Base-by-base conservation (phyloP, 371 early-diverging fungal species). In the Mucor saturninus region DNA sequence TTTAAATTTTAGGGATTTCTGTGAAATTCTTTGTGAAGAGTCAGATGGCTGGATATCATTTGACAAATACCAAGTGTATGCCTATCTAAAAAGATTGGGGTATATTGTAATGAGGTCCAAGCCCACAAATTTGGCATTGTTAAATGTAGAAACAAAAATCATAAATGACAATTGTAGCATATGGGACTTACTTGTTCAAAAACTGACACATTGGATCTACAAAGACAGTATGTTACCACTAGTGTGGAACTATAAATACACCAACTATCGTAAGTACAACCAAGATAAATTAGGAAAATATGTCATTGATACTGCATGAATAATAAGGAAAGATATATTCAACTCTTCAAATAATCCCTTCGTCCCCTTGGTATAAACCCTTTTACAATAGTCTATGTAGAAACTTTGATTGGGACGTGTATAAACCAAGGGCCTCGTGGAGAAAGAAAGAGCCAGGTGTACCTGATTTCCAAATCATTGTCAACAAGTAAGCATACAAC, bases 61-160 rank as follows among this genome's bases (percentile, higher is more conserved):
- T 68, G 76, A 79, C 13, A 74, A 72, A 38, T 79, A 76, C 49
- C 76, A 72, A 49, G 78, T 77, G 0, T 85, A 83, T 68, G 76
- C 83, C 0, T 83, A 83, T 62, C 62, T 85, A 1, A 83, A 83
- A 54, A 71, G 83, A 7, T 69, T 85, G 10, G 85, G 85, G 15
- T 85, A 75, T 50, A 75, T 78, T 54, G 83, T 83, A 2, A 31
- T 56, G 66, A 32, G 65, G 21, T 61, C 68, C 14, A 54, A 49
- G 37, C 14, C 32, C 4, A 11, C 11, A 42, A 11, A 2, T 28
- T 15, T 2, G 13, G 39, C 5, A 28, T 26, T 40, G 5, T 2
- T 29, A 32, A 10, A 1, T 13, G 21, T 26, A 32, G 2, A 32
- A 8, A 29, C 43, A 4, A 32, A 11, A 6, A 2, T 8, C 0